phyloP scores from a whole-genome alignment of 129 eudicot genomes.

The Chrysanthemum lavandulifolium region DNA sequence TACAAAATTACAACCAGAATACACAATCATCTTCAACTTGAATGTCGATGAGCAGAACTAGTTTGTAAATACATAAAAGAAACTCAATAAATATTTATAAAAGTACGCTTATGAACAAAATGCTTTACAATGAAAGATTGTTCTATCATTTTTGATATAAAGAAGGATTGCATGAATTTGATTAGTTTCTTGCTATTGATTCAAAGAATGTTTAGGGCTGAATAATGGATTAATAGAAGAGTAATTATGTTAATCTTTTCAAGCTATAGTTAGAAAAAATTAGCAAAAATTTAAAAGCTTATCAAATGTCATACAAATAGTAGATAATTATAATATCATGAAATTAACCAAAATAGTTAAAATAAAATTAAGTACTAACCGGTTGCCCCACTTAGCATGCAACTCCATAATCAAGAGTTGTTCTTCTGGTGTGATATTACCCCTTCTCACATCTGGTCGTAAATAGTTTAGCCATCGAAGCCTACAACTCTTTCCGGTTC shows the following conservation, averaged over 20 bases:
- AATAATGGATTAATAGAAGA: not conserved
- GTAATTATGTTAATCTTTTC: not conserved
- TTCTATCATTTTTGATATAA: no score
- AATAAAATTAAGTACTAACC: slow-evolving; percentile 33
- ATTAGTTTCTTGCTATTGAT: not conserved
- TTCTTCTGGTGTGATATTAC: slow-evolving; percentile 89
- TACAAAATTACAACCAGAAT: no score
- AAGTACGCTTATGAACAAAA: no score
- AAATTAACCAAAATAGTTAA: not conserved
- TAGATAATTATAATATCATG: not conserved
- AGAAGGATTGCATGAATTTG: no score
- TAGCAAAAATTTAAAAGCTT: not conserved
- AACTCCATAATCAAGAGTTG: slow-evolving; percentile 85
- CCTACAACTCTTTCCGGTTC: slow-evolving; percentile 95
- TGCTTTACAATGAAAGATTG: no score
- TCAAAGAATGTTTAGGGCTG: not conserved
- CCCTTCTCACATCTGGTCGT: slow-evolving; percentile 93
- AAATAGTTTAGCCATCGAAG: slow-evolving; percentile 92
- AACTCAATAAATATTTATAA: no score
- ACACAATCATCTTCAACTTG: no score
- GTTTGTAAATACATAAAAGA: no score
- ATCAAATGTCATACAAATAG: not conserved
- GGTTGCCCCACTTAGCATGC: slow-evolving; percentile 97
- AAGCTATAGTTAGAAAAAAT: not conserved
- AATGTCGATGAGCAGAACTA: no score